phyloP scores from a whole-genome alignment of 306 rosid genomes.

The Sechiopsis laciniata region DNA sequence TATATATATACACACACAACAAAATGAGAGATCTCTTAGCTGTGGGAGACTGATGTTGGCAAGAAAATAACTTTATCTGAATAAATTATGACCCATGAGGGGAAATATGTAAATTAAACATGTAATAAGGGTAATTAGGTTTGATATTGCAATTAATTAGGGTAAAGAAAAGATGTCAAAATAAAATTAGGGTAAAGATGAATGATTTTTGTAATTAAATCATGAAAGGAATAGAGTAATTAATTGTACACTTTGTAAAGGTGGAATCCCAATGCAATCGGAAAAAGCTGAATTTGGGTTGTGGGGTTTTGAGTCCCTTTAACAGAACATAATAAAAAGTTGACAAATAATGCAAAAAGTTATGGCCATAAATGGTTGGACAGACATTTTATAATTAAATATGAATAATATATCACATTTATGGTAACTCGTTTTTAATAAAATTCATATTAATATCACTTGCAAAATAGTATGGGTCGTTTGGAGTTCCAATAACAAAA shows the following conservation, averaged over 20 bases:
- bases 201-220: background rate
- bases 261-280: constrained; percentile 20
- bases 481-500: too few species aligned
- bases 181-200: background rate
- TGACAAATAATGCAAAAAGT: constrained; percentile 12
- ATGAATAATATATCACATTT: constrained; percentile 1
- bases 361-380: background rate
- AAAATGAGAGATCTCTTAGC: too few species aligned
- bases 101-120: background rate
- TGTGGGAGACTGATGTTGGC: too few species aligned
- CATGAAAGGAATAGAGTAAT: background rate
- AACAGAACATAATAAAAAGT: constrained; percentile 18
- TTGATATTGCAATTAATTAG: background rate
- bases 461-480: background rate
- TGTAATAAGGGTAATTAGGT: background rate
- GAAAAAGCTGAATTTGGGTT: constrained; percentile 15
- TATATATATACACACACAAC: too few species aligned
- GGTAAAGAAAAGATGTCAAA: background rate
- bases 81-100: background rate
- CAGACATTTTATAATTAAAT: background rate
- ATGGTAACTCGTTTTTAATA: background rate
- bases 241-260: background rate
- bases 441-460: background rate
- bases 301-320: constrained; percentile 24
- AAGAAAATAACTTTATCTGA: background rate